Percentiles rank a stretch among this genome's conserved stretches.
Evolutionary conservation across 1,139 yeast genomes (phyloP).

Genomic region (Blastobotrys persicus): DNA sequence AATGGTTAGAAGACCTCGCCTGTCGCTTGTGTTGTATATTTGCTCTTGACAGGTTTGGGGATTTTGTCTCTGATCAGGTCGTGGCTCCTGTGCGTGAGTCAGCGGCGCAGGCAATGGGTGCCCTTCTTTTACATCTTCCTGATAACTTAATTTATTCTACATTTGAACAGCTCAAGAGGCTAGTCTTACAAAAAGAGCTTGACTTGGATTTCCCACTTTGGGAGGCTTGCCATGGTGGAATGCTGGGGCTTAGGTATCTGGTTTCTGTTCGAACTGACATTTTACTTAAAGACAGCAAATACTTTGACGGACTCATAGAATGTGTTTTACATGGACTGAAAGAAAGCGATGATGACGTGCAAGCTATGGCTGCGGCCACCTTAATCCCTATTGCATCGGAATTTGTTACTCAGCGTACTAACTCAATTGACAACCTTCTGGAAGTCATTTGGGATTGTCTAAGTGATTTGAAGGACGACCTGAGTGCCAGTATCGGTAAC

Average conservation of each 20-base stretch:
- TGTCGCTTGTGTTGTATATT: constrained; percentile 83
- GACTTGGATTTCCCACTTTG: constrained; percentile 52
- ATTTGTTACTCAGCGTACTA: constrained; percentile 65
- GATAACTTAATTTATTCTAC: constrained; percentile 53
- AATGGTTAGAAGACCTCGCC: constrained; percentile 82
- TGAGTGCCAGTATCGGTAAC: constrained; percentile 92
- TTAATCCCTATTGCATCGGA: constrained; percentile 84
- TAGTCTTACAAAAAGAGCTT: constrained; percentile 67
- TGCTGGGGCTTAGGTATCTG: constrained; percentile 87
- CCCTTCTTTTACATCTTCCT: constrained; percentile 71
- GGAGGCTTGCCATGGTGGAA: constrained; percentile 99
- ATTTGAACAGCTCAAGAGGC: constrained; percentile 61
- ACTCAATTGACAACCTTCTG: constrained; percentile 61
- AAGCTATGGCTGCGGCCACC: constrained; percentile 94
- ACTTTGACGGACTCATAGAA: constrained; percentile 65
- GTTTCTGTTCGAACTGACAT: constrained; percentile 87
- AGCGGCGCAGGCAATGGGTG: constrained; percentile 92
- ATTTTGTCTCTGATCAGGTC: constrained; percentile 94
- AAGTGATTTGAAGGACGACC: constrained; percentile 80
- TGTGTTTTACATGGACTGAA: constrained; percentile 86
- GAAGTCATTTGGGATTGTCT: constrained; percentile 86
- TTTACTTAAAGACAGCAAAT: constrained; percentile 49
- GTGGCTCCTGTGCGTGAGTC: constrained; percentile 98
- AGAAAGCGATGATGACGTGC: constrained; percentile 92
- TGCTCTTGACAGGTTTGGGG: constrained; percentile 94